Conservation (phyloP, 106 monocot genomes). For the Iris macrosiphon region DNA sequence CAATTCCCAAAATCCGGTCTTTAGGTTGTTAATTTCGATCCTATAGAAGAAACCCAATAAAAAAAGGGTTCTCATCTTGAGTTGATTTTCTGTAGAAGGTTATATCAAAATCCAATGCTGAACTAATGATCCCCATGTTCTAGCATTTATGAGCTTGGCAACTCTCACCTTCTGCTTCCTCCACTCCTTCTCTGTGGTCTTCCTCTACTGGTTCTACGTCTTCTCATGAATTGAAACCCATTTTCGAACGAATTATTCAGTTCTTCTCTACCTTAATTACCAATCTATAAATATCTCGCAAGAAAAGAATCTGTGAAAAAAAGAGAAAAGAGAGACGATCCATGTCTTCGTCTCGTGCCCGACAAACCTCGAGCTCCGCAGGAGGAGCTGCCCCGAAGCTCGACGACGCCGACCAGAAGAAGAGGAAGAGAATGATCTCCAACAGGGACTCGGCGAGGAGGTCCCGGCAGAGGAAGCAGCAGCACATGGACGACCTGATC, state of each 20-base stretch:
- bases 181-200: conserved; percentile 73
- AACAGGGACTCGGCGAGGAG: conserved; percentile 70
- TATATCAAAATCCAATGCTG: too few species aligned
- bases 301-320: too few species aligned
- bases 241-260: too few species aligned
- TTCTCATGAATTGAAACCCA: conserved; percentile 49
- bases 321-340: too few species aligned
- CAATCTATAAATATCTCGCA: too few species aligned
- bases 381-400: conserved; percentile 26
- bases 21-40: too few species aligned
- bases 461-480: conserved; percentile 66
- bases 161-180: conserved; percentile 40
- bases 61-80: too few species aligned
- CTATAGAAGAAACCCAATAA: too few species aligned
- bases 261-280: too few species aligned
- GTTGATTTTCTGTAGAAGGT: too few species aligned
- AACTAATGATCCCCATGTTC: too few species aligned
- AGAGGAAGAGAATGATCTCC: conserved; percentile 64
- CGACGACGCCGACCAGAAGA: conserved; percentile 35
- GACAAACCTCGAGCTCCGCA: conserved; percentile 10
- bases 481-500: conserved; percentile 48
- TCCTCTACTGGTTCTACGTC: conserved; percentile 84
- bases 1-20: too few species aligned
- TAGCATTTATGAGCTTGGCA: conserved; percentile 43
- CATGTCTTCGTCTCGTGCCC: conserved; percentile 7